A percentile compares a stretch with the other conserved stretches of the same genome.
phyloP scores from a whole-genome alignment of 768 basidiomycete species.

The Gloeostereum incarnatum region DNA sequence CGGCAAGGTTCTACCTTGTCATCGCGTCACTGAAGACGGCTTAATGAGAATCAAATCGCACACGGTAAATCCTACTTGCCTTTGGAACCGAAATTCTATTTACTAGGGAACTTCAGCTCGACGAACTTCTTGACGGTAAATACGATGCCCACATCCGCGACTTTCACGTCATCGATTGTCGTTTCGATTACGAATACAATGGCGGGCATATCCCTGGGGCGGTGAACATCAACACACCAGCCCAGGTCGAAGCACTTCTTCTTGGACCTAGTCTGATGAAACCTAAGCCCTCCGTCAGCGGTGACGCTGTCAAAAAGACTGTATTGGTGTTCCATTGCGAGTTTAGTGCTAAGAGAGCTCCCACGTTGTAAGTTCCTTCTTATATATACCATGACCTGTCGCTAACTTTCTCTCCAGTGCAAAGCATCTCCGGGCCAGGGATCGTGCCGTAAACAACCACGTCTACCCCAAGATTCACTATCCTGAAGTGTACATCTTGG shows the following conservation, averaged over 20 bases:
- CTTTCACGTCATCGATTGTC: conserved; percentile 88
- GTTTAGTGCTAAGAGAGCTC: conserved; percentile 91
- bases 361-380: conserved; percentile 72
- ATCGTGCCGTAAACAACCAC: conserved; percentile 82
- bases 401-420: conserved; percentile 43
- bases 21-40: conserved; percentile 90
- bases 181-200: conserved; percentile 93
- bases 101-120: conserved; percentile 41
- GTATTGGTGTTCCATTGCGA: conserved; percentile 97
- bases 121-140: conserved; percentile 66
- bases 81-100: conserved; percentile 7
- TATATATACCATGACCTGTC: conserved; percentile 5
- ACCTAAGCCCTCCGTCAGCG: conserved; percentile 65
- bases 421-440: conserved; percentile 85
- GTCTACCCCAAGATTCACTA: conserved; percentile 90
- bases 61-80: conserved; percentile 49
- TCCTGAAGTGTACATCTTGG: conserved; percentile 94
- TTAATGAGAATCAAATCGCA: conserved; percentile 78
- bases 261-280: conserved; percentile 46
- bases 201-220: conserved; percentile 93
- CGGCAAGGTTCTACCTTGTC: conserved; percentile 92
- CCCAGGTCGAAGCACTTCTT: conserved; percentile 72
- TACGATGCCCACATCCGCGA: conserved; percentile 56
- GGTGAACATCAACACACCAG: conserved; percentile 80
- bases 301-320: conserved; percentile 66